phyloP scores from a whole-genome alignment of 306 rosid genomes.

The Comarum palustre region DNA sequence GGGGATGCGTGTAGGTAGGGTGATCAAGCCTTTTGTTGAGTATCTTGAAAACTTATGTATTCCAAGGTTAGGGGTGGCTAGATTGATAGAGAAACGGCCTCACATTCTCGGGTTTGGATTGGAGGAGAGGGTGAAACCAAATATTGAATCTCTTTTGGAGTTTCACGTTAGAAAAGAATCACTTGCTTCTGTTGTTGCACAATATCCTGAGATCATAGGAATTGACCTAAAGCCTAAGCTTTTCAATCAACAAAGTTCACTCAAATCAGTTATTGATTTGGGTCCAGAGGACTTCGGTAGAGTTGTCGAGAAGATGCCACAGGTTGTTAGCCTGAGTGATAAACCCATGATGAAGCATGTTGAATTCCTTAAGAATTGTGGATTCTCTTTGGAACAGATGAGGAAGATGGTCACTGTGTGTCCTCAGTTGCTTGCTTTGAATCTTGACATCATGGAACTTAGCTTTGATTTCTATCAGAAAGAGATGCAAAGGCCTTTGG shows the following conservation, averaged over 20 bases:
- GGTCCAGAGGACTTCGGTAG: conserved; percentile 63
- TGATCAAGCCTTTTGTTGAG: conserved; percentile 91
- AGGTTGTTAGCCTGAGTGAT: conserved; percentile 65
- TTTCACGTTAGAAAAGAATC: conserved; percentile 56
- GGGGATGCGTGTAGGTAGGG: conserved; percentile 90
- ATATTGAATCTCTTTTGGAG: conserved; percentile 69
- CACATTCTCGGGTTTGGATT: conserved; percentile 84
- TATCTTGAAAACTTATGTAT: conserved; percentile 77
- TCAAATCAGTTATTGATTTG: conserved; percentile 59
- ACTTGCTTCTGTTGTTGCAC: conserved; percentile 73
- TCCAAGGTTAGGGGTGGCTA: conserved; percentile 83
- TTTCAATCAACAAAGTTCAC: conserved; percentile 47
- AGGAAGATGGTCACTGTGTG: conserved; percentile 66
- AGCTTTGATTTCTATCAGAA: conserved; percentile 64
- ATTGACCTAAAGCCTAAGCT: conserved; percentile 70
- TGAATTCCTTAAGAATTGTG: conserved; percentile 69
- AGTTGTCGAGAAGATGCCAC: conserved; percentile 93
- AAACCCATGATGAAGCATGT: conserved; percentile 71
- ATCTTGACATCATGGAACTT: conserved; percentile 77
- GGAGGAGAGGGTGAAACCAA: conserved; percentile 74
- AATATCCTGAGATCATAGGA: conserved; percentile 80
- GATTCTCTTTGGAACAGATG: conserved; percentile 58
- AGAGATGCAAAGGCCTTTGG: conserved; percentile 74
- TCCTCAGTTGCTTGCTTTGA: conserved; percentile 91
- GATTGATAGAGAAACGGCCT: conserved; percentile 80